A percentile compares a stretch with the other conserved stretches of the same genome.
These are phyloP conservation scores for Irpex lacteus DNA, from an alignment of 1,284 basidiomycete species.

Conservation along the genomic window DNA sequence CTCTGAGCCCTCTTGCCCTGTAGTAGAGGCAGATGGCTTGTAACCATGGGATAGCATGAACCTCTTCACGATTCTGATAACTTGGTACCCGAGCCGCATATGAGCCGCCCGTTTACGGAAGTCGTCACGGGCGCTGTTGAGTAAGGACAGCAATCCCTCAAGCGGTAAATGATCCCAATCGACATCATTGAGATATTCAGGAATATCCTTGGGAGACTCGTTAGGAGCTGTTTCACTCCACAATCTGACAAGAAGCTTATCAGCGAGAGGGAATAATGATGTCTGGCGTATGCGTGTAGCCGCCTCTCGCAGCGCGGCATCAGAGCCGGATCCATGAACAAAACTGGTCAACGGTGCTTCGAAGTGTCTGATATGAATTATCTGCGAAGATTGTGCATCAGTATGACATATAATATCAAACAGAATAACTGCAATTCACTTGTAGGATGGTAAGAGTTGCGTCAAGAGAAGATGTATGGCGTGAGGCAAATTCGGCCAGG, in stretches of 20 bases:
- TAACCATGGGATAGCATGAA: conserved; percentile 42
- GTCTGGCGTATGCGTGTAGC: conserved; percentile 23
- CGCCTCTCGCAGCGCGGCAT: conserved; percentile 7
- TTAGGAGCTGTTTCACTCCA: conserved; percentile 9
- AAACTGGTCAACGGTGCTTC: conserved; percentile 54
- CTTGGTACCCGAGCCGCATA: conserved; percentile 44
- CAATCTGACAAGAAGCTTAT: conserved; percentile 37
- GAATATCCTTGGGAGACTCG: conserved; percentile 4
- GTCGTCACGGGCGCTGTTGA: conserved; percentile 36
- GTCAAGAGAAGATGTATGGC: conserved; percentile 56
- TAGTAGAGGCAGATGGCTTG: conserved; percentile 20
- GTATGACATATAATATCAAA: conserved; percentile 63
- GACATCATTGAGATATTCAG: background rate
- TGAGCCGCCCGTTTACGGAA: conserved; percentile 35
- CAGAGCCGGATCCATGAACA: conserved; percentile 19
- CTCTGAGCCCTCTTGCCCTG: conserved; percentile 18
- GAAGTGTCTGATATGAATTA: conserved; percentile 68
- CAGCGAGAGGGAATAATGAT: conserved; percentile 36
- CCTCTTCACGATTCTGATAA: conserved; percentile 42
- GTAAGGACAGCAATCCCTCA: conserved; percentile 27
- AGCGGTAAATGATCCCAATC: conserved; percentile 3
- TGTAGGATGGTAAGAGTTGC: conserved; percentile 56
- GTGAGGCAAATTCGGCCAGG: conserved; percentile 51
- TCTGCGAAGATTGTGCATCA: conserved; percentile 31
- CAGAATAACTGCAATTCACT: conserved; percentile 34